Evolutionary conservation across 305 asterid species (phyloP), one percentile per base, ranked within the genome.

Genomic region (Fraxinus floribunda): DNA sequence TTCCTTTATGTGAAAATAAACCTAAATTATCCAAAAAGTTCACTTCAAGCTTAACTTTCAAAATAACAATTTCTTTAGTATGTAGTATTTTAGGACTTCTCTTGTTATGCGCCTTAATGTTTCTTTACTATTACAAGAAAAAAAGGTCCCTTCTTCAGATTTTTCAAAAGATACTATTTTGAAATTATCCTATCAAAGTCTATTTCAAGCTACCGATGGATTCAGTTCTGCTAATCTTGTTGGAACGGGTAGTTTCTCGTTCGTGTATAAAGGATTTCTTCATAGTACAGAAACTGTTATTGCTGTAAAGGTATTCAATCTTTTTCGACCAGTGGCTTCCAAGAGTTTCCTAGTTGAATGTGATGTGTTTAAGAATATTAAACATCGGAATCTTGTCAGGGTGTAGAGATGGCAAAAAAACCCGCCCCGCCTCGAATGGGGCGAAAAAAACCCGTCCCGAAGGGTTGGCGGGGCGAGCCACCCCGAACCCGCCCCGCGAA

Each of bases 151-250:
- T 39, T 78, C 73, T 38, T 16, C 52, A 5, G 57, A 73, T 13
- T 74, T 83, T 60, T 38, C 79, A 2, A 82, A 76, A 13, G 83
- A 83, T 41, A 18, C 44, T 0, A 39, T 81, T 34, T 34, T 80
- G 16, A 79, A 39, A 39, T 72, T 86, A n/a, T 77, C 88, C 66
- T 88, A 87, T 75, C 79, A 36, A 20, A 49, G 77, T 55, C 85
- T 88, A 38, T 29, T 79, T 35, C 78, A 85, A 79, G 89, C 90
- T 46, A 89, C 92, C 1, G 72, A 86, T 66, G 90, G 90, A 1
- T 89, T 89, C 81, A 86, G 87, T 15, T 29, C 83, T 36, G 88
- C 79, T 7, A 86, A 82, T 49, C 76, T 89, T 81, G 60, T 87
- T 41, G 90, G 92, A 8, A 30, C 74, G 0, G 88, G 90, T 3